Evolutionary conservation across 192 early-diverging fungal species (phyloP).

Genomic region (Podila minutissima): DNA sequence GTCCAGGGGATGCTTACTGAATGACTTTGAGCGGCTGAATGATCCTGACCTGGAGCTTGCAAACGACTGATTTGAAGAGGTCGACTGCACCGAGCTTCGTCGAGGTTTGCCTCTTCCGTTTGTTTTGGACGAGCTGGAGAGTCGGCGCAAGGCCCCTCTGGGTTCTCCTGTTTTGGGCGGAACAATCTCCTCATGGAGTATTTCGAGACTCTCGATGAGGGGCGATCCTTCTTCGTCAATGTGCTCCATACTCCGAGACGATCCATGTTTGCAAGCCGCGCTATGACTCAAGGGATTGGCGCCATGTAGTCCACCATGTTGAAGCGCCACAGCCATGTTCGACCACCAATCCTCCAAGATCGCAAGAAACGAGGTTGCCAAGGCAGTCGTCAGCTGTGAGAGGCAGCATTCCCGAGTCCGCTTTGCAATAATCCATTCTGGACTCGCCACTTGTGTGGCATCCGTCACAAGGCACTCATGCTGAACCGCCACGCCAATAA

Average conservation of each 20-base stretch:
- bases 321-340: constrained; percentile 26
- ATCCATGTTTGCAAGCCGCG: not conserved
- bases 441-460: constrained; percentile 15
- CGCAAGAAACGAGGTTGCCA: constrained; percentile 32
- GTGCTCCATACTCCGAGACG: constrained; percentile 4
- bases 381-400: constrained; percentile 17
- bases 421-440: constrained; percentile 43
- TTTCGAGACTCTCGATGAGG: not conserved
- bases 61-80: constrained; percentile 9
- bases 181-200: not conserved
- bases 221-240: constrained; percentile 17
- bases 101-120: not conserved
- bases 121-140: not conserved
- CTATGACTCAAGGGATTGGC: not conserved
- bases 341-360: constrained; percentile 46
- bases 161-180: not conserved
- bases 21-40: not conserved
- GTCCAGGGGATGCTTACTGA: constrained; percentile 16
- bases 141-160: not conserved
- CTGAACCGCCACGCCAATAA: constrained; percentile 31
- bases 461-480: constrained; percentile 34
- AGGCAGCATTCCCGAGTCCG: constrained; percentile 36
- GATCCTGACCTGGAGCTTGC: not conserved
- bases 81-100: constrained; percentile 15
- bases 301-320: not conserved